Percentiles rank a stretch among this genome's conserved stretches.
These are phyloP conservation scores for Mycena galopus DNA, from an alignment of 768 basidiomycete species.

Conservation along the genomic window DNA sequence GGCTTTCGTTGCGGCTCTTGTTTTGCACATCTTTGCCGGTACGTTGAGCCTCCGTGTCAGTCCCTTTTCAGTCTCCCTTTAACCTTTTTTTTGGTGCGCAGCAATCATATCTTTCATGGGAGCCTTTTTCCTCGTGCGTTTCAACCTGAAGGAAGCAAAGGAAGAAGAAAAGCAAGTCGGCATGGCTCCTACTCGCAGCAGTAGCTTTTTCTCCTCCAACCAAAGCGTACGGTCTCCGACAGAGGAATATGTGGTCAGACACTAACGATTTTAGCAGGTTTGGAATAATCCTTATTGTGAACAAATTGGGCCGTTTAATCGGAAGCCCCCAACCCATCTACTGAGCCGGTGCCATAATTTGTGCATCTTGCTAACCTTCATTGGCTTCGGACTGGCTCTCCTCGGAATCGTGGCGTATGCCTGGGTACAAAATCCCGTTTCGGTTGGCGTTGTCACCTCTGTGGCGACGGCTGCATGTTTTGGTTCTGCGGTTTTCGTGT, in stretches of 20 bases:
- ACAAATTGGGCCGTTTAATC: conserved; percentile 61
- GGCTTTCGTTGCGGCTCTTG: conserved; percentile 64
- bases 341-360: conserved; percentile 64
- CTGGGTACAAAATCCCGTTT: conserved; percentile 61
- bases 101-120: conserved; percentile 62
- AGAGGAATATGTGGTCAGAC: no score
- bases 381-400: conserved; percentile 65
- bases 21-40: conserved; percentile 68
- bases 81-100: not conserved
- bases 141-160: conserved; percentile 67
- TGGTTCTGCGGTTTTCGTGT: conserved; percentile 20
- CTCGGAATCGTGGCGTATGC: conserved; percentile 64
- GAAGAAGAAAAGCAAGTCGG: conserved; percentile 59
- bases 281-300: conserved; percentile 64
- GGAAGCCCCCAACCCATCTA: conserved; percentile 57
- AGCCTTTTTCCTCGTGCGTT: conserved; percentile 68
- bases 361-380: conserved; percentile 59
- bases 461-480: conserved; percentile 17
- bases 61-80: not conserved
- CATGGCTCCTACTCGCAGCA: conserved; percentile 15
- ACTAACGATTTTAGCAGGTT: conserved; percentile 39
- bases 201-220: not conserved
- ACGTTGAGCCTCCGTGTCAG: conserved; percentile 21
- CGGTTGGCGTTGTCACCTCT: conserved; percentile 52
- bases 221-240: no score